A percentile compares a stretch with the other conserved stretches of the same genome.
Evolutionary conservation across 2,329 filamentous ascomycete genomes (phyloP).

Genomic region (Arthrocladium fulminans): DNA sequence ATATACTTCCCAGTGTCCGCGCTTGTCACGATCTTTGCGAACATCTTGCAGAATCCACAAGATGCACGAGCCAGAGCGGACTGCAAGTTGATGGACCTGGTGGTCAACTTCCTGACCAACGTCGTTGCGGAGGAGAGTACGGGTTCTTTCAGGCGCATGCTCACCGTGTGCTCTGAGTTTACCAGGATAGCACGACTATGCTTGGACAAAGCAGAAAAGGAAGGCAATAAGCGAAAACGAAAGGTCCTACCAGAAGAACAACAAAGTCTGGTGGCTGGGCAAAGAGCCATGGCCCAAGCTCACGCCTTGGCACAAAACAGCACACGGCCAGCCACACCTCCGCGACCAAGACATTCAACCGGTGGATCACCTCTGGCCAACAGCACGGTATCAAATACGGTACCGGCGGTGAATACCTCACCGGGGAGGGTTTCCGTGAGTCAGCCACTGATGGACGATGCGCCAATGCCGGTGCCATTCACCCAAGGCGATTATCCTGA

Average conservation of each 20-base stretch:
- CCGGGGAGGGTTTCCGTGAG: conserved; percentile 19
- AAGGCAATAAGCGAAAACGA: conserved; percentile 73
- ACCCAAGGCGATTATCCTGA: conserved; percentile 30
- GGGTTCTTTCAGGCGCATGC: conserved; percentile 85
- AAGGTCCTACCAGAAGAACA: conserved; percentile 45
- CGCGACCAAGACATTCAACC: conserved; percentile 12
- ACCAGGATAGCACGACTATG: conserved; percentile 86
- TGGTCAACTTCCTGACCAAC: conserved; percentile 84
- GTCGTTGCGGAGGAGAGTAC: conserved; percentile 84
- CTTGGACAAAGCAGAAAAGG: conserved; percentile 83
- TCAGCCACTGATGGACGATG: conserved; percentile 21
- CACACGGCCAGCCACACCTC: conserved; percentile 4
- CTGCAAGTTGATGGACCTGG: conserved; percentile 80
- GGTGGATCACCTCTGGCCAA: conserved; percentile 14
- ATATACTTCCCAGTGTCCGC: conserved; percentile 95
- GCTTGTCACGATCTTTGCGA: conserved; percentile 88
- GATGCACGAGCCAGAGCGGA: conserved; percentile 83
- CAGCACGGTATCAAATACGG: conserved; percentile 10
- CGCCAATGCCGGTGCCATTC: conserved; percentile 24
- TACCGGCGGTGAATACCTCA: conserved; percentile 21
- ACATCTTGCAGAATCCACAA: conserved; percentile 89
- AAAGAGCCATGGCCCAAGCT: conserved; percentile 22
- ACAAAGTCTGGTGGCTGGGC: conserved; percentile 15
- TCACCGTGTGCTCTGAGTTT: conserved; percentile 90
- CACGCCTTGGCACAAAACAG: conserved; percentile 20